Evolutionary conservation across 1,284 basidiomycete species (phyloP).

Genomic region (Crocinoboletus sp.): DNA sequence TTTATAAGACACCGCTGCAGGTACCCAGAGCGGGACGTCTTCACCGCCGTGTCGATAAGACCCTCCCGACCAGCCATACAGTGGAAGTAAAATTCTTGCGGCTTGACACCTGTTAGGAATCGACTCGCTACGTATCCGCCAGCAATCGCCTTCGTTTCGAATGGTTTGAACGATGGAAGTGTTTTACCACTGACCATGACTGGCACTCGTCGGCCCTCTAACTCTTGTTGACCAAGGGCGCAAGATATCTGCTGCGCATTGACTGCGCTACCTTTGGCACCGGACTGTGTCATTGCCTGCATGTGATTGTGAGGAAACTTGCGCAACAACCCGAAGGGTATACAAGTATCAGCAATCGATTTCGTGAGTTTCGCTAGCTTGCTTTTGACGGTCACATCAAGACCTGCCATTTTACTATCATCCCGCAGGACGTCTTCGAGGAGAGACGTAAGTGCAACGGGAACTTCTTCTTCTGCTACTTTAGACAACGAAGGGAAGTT

Average conservation of each 20-base stretch:
- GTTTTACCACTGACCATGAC: constrained; percentile 99
- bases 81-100: constrained; percentile 99
- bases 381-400: constrained; percentile 90
- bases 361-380: constrained; percentile 84
- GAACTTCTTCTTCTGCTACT: constrained; percentile 48
- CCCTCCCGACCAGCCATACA: constrained; percentile 99
- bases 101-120: constrained; percentile 97
- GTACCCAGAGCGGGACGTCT: constrained; percentile 98
- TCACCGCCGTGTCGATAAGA: constrained; percentile 98
- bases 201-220: constrained; percentile 98
- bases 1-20: constrained; percentile 98
- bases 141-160: constrained; percentile 95
- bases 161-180: constrained; percentile 93
- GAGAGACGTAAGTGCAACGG: constrained; percentile 49
- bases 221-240: constrained; percentile 93
- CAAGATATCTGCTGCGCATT: constrained; percentile 99
- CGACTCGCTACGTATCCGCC: constrained; percentile 99
- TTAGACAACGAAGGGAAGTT: constrained; percentile 74
- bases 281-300: constrained; percentile 99
- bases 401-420: constrained; percentile 95
- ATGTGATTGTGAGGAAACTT: constrained; percentile 99
- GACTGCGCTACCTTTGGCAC: constrained; percentile 97
- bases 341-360: constrained; percentile 84
- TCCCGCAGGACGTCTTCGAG: constrained; percentile 96
- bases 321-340: constrained; percentile 87